These are phyloP conservation scores for Oryza glumipatula DNA, from an alignment of 176 grass and related monocot species.

Conservation along the genomic window DNA sequence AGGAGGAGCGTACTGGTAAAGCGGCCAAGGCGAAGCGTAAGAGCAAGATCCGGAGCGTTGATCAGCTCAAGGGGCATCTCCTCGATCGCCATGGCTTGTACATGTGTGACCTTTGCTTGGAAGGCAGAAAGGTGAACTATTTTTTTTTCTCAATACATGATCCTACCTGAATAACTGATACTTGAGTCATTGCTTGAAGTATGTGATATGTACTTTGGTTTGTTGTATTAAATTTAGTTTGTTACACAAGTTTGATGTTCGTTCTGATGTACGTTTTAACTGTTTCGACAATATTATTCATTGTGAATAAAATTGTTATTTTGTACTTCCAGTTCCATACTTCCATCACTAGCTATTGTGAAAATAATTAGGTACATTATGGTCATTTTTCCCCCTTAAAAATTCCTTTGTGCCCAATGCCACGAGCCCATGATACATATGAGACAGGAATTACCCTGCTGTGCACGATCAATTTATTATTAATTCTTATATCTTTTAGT, in stretches of 20 bases:
- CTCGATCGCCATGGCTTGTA: conserved; percentile 62
- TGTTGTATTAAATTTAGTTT: not conserved
- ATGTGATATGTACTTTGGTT: not conserved
- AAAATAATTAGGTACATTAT: not conserved
- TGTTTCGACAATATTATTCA: not conserved
- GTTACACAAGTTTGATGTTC: not conserved
- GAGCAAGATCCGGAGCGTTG: conserved; percentile 61
- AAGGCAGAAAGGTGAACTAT: conserved; percentile 70
- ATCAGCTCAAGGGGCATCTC: conserved; percentile 73
- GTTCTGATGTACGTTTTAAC: not conserved
- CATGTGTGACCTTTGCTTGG: conserved; percentile 77
- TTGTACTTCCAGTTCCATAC: not conserved
- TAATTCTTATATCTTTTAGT: not conserved
- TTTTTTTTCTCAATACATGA: not conserved
- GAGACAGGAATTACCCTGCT: not conserved
- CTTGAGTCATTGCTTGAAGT: not conserved
- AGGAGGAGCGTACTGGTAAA: conserved; percentile 39
- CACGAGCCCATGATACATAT: not conserved
- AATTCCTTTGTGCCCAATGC: not conserved
- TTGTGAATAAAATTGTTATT: not conserved
- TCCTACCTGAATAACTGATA: not conserved
- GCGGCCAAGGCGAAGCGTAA: conserved; percentile 50
- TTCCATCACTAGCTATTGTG: not conserved
- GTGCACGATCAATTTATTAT: not conserved
- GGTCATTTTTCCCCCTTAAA: not conserved